Evolutionary conservation across 31 red algal species (phyloP).

Genomic region (Endocladia muricata): DNA sequence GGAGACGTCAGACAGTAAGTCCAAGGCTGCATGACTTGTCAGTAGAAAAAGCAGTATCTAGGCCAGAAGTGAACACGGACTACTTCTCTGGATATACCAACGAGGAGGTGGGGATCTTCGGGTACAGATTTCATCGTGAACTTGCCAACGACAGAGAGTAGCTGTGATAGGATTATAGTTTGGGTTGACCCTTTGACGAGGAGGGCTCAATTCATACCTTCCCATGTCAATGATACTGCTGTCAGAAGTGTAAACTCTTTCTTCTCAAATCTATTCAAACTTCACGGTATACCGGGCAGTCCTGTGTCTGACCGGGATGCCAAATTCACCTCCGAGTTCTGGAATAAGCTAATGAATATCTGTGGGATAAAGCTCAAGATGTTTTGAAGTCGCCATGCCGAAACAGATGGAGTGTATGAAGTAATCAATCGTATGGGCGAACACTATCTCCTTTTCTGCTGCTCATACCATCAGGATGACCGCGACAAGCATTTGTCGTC

Average conservation of each 20-base stretch:
- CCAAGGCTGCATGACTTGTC: too few species aligned
- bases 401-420: not conserved
- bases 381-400: not conserved
- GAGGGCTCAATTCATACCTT: not conserved
- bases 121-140: conserved; percentile 3
- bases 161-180: conserved; percentile 1
- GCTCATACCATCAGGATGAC: conserved; percentile 1
- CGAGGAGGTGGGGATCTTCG: not conserved
- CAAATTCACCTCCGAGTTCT: conserved; percentile 1
- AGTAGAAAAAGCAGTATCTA: too few species aligned
- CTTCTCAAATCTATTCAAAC: not conserved
- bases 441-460: not conserved
- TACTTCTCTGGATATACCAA: too few species aligned
- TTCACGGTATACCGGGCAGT: not conserved
- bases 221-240: not conserved
- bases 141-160: not conserved
- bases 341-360: not conserved
- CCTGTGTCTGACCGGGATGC: not conserved
- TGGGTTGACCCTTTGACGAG: not conserved
- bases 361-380: not conserved
- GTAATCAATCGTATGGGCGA: not conserved
- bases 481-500: not conserved
- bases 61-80: too few species aligned
- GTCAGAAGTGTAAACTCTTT: not conserved
- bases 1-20: too few species aligned